These are phyloP conservation scores for Albifimbria verrucaria DNA, from an alignment of 2,329 filamentous ascomycete species.

Conservation along the genomic window DNA sequence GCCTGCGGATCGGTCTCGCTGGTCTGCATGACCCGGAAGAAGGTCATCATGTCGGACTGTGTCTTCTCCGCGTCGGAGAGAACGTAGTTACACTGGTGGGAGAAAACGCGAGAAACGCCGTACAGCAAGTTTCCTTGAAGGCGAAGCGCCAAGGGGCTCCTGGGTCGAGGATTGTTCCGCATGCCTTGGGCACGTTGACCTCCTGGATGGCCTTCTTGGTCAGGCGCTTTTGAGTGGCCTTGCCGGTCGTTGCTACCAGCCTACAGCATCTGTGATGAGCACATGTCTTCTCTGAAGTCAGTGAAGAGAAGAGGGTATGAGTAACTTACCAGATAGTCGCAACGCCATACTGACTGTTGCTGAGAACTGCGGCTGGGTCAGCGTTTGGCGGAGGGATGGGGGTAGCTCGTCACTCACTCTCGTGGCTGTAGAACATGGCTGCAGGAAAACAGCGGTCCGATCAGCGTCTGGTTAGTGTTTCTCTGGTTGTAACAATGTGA, in stretches of 20 bases:
- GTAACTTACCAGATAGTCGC: slow-evolving; percentile 89
- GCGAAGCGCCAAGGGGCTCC: slow-evolving; percentile 83
- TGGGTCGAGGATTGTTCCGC: slow-evolving; percentile 77
- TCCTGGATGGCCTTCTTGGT: slow-evolving; percentile 83
- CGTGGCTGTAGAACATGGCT: slow-evolving; percentile 91
- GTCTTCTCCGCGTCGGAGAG: slow-evolving; percentile 75
- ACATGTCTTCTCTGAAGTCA: fast-evolving
- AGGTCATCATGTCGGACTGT: slow-evolving; percentile 67
- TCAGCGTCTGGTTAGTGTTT: slow-evolving; percentile 12
- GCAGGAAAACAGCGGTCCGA: background rate
- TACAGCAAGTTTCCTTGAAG: slow-evolving; percentile 87
- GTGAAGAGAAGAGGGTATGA: too few species aligned
- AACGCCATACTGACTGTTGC: slow-evolving; percentile 82
- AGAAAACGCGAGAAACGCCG: slow-evolving; percentile 80
- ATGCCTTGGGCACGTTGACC: slow-evolving; percentile 83
- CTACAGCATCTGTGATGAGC: slow-evolving; percentile 40
- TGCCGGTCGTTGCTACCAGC: slow-evolving; percentile 88
- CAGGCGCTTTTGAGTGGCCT: slow-evolving; percentile 67
- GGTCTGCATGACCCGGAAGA: slow-evolving; percentile 52
- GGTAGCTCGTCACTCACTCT: slow-evolving; percentile 57
- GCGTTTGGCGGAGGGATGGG: background rate
- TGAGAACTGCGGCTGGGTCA: slow-evolving; percentile 61
- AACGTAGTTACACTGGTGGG: slow-evolving; percentile 83
- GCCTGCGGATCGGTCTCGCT: slow-evolving; percentile 67
- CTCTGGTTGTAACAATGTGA: too few species aligned